Percentiles rank a stretch among this genome's conserved stretches.
Conservation (phyloP, 768 basidiomycete species). For the Trametes punicea region DNA sequence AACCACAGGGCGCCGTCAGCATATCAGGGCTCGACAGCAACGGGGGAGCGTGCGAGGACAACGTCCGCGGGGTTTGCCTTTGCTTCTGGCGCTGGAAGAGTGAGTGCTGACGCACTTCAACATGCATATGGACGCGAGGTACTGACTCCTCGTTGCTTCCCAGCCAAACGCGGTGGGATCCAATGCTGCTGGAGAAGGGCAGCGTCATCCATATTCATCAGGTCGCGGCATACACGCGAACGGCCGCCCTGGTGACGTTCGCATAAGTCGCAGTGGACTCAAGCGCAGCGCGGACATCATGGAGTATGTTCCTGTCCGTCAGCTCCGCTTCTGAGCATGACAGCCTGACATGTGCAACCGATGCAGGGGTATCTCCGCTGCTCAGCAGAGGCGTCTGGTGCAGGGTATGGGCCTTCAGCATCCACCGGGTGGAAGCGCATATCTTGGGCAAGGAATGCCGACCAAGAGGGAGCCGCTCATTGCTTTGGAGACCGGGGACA, state of each 20-base stretch:
- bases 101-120: neutral
- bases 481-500: conserved; percentile 16
- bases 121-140: too few species aligned
- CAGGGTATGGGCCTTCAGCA: conserved; percentile 23
- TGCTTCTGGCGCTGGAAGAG: conserved; percentile 1
- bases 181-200: neutral
- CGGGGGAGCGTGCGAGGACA: neutral
- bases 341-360: neutral
- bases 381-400: conserved; percentile 13
- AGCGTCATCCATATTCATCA: neutral
- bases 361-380: neutral
- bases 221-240: neutral
- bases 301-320: conserved; percentile 17
- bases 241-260: neutral
- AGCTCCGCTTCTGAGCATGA: neutral
- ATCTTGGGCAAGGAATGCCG: neutral
- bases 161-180: neutral
- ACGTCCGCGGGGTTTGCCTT: conserved; percentile 21
- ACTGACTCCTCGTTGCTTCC: neutral
- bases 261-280: neutral
- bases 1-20: neutral
- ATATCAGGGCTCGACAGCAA: neutral
- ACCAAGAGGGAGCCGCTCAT: conserved; percentile 17
- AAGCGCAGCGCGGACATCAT: conserved; percentile 23
- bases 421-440: neutral